phyloP scores from a whole-genome alignment of 495 filamentous ascomycete genomes.

The Neurospora intermedia region DNA sequence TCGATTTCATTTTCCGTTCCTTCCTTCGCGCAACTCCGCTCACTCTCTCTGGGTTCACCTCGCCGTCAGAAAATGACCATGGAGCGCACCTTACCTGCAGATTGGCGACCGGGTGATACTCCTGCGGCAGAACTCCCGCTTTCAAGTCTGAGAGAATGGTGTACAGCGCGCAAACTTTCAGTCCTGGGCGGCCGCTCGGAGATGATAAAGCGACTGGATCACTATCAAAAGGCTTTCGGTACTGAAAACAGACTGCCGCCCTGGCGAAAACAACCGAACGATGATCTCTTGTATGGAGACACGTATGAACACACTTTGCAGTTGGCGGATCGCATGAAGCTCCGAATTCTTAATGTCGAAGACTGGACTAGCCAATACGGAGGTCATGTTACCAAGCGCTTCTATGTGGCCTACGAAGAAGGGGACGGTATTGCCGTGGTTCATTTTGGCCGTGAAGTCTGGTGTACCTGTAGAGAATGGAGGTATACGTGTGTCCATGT shows the following conservation, averaged over 20 bases:
- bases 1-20: not conserved
- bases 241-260: not conserved
- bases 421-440: not conserved
- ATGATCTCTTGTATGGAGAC: too few relatives aligned
- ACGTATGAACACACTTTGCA: not conserved
- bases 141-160: not conserved
- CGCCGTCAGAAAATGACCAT: not conserved
- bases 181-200: fast-evolving
- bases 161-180: not conserved
- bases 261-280: not conserved
- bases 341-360: not conserved
- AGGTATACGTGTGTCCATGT: not conserved
- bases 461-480: not conserved
- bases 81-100: not conserved
- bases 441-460: not conserved
- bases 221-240: not conserved
- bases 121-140: not conserved
- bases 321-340: not conserved
- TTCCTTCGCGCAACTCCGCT: not conserved
- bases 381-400: not conserved
- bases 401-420: not conserved
- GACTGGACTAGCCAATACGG: fast-evolving
- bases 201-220: not conserved
- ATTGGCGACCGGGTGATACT: not conserved
- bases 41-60: not conserved